Percentiles rank a stretch among this genome's conserved stretches.
Evolutionary conservation across 2,329 filamentous ascomycete genomes (phyloP).

Genomic region (Trichoderma atrobrunneum): DNA sequence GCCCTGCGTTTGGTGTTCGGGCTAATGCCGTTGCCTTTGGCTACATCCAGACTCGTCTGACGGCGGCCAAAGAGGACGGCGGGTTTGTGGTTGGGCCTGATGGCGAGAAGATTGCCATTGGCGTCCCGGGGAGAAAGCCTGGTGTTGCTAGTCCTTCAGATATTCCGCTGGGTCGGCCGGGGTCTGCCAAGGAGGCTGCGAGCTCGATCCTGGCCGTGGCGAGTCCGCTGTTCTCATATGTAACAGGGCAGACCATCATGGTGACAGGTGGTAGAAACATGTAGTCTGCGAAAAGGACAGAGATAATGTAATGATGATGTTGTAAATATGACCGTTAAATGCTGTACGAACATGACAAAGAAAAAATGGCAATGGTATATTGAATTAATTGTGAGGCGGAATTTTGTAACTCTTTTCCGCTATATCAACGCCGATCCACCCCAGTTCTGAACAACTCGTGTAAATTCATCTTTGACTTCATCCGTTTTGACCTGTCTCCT

Average conservation of each 20-base stretch:
- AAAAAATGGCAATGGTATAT: slow-evolving; percentile 15
- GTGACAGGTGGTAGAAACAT: slow-evolving; percentile 74
- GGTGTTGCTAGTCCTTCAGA: slow-evolving; percentile 53
- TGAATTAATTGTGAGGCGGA: slow-evolving; percentile 4
- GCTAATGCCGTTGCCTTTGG: slow-evolving; percentile 85
- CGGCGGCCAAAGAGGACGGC: slow-evolving; percentile 79
- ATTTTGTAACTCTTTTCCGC: slow-evolving; percentile 23
- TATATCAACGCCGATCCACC: slow-evolving; percentile 27
- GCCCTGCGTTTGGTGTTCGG: slow-evolving; percentile 75
- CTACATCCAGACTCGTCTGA: slow-evolving; percentile 74
- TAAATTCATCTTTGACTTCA: slow-evolving; percentile 18
- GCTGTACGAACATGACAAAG: background rate
- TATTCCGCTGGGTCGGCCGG: slow-evolving; percentile 75
- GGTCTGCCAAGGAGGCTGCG: slow-evolving; percentile 77
- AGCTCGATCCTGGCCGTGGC: slow-evolving; percentile 73
- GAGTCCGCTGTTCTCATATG: slow-evolving; percentile 80
- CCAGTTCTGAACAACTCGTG: slow-evolving; percentile 1
- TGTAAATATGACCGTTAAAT: background rate
- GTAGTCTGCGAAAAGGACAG: slow-evolving; percentile 32
- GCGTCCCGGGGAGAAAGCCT: slow-evolving; percentile 60
- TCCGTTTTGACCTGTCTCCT: slow-evolving; percentile 20
- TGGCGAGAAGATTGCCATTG: slow-evolving; percentile 71
- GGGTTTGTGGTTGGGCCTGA: slow-evolving; percentile 74
- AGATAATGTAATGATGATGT: background rate
- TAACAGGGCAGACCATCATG: slow-evolving; percentile 81